Evolutionary conservation across 106 monocot species (phyloP).

Genomic region (Acorus calamus): DNA sequence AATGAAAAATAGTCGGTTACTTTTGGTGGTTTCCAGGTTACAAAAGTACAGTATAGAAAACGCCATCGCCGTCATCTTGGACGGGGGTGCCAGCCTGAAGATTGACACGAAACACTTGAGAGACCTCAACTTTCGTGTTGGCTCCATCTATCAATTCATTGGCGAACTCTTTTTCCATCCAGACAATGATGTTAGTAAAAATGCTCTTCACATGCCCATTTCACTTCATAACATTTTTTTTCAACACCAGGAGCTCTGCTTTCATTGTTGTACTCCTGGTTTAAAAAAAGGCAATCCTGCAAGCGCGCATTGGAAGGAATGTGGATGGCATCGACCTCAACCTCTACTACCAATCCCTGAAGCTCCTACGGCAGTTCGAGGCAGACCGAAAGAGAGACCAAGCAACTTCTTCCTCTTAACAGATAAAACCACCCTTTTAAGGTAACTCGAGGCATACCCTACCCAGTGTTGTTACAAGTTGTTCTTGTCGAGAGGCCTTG

Average conservation of each 20-base stretch:
- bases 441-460: no score
- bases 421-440: no score
- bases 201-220: background rate
- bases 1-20: no score
- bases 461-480: no score
- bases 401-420: no score
- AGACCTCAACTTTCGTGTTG: conserved; percentile 33
- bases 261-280: conserved; percentile 1
- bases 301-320: conserved; percentile 77
- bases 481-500: no score
- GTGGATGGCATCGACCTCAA: conserved; percentile 85
- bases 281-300: conserved; percentile 33
- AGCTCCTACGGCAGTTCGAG: conserved; percentile 60
- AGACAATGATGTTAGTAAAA: conserved; percentile 34
- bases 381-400: conserved; percentile 9
- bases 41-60: conserved; percentile 48
- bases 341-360: conserved; percentile 70
- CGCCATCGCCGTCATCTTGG: conserved; percentile 51
- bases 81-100: conserved; percentile 32
- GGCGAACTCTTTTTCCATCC: conserved; percentile 60
- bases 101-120: conserved; percentile 57
- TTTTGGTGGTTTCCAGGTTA: conserved; percentile 29
- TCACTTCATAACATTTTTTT: background rate
- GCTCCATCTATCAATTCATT: conserved; percentile 84
- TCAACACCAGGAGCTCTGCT: background rate